These are phyloP conservation scores for Aspergillus ustus DNA, from an alignment of 2,329 filamentous ascomycete genomes.

Conservation along the genomic window DNA sequence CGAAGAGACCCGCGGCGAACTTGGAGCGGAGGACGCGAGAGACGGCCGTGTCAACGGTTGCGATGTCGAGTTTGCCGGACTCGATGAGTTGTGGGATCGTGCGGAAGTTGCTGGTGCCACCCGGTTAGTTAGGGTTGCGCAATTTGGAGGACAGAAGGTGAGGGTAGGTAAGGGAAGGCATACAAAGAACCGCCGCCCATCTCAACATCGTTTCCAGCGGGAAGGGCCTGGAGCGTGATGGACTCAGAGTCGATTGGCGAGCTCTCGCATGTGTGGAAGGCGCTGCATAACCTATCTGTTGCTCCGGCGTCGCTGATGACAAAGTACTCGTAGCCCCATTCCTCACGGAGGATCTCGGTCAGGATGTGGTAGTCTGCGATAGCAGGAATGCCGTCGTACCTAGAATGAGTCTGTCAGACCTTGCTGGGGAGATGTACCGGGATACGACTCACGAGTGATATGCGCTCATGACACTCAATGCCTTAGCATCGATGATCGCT, in stretches of 20 bases:
- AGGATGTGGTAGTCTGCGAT: conserved; percentile 69
- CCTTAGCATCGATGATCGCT: conserved; percentile 71
- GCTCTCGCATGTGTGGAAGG: conserved; percentile 67
- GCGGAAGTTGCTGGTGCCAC: conserved; percentile 58
- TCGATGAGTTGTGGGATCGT: conserved; percentile 68
- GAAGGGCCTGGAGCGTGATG: conserved; percentile 66
- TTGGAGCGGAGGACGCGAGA: conserved; percentile 68
- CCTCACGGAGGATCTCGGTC: conserved; percentile 69
- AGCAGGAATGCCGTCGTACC: conserved; percentile 71
- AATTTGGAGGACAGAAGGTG: not conserved
- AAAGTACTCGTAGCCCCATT: conserved; percentile 76
- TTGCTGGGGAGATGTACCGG: not conserved
- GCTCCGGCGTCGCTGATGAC: conserved; percentile 70
- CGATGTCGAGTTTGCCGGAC: conserved; percentile 63
- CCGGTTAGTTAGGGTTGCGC: not conserved
- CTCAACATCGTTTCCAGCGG: conserved; percentile 72
- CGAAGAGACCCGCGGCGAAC: conserved; percentile 72
- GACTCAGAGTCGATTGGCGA: conserved; percentile 67
- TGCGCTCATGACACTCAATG: conserved; percentile 72
- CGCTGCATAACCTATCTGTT: conserved; percentile 68
- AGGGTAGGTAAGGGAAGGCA: conserved; percentile 8
- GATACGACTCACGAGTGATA: conserved; percentile 61
- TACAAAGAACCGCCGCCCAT: conserved; percentile 75
- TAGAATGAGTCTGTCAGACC: conserved; percentile 10
- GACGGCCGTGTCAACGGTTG: conserved; percentile 68